These are phyloP conservation scores for Exophiala sp. DNA, from an alignment of 2,329 filamentous ascomycete genomes.

Conservation along the genomic window DNA sequence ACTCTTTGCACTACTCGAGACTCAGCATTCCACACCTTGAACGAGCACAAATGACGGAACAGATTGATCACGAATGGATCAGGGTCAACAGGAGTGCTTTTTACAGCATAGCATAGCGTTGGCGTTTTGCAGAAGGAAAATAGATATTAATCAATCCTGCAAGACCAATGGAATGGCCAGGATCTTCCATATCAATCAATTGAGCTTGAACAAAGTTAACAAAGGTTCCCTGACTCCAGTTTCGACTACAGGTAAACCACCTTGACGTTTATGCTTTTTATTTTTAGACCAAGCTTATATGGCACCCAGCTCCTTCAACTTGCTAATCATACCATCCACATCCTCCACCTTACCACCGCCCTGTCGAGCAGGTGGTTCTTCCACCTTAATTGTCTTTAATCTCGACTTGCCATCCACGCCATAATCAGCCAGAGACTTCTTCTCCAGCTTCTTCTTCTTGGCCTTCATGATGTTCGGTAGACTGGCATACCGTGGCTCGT, in stretches of 20 bases:
- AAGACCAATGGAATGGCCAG: not conserved
- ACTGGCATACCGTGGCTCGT: constrained; percentile 91
- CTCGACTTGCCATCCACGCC: constrained; percentile 70
- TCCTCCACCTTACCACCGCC: constrained; percentile 97
- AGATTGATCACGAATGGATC: constrained; percentile 11
- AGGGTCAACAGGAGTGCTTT: constrained; percentile 3
- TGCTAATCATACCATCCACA: constrained; percentile 88
- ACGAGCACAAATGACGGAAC: not conserved
- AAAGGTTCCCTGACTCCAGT: not conserved
- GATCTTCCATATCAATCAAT: not conserved
- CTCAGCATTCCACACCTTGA: not conserved
- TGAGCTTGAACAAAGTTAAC: not conserved
- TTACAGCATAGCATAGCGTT: constrained; percentile 18
- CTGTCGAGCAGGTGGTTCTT: constrained; percentile 81
- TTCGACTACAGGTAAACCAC: too few species aligned
- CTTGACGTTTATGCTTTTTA: not conserved
- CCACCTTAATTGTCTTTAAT: constrained; percentile 85
- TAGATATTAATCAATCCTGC: not conserved
- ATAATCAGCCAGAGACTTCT: constrained; percentile 81
- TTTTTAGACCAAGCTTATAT: constrained; percentile 51
- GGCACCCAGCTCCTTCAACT: constrained; percentile 94
- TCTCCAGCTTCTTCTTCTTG: constrained; percentile 98
- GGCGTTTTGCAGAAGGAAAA: constrained; percentile 11
- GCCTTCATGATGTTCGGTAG: constrained; percentile 99
- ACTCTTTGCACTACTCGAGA: not conserved